Evolutionary conservation across 2,329 filamentous ascomycete genomes (phyloP), one percentile per base, ranked within the genome.

Genomic region (Mariannaea sp.): DNA sequence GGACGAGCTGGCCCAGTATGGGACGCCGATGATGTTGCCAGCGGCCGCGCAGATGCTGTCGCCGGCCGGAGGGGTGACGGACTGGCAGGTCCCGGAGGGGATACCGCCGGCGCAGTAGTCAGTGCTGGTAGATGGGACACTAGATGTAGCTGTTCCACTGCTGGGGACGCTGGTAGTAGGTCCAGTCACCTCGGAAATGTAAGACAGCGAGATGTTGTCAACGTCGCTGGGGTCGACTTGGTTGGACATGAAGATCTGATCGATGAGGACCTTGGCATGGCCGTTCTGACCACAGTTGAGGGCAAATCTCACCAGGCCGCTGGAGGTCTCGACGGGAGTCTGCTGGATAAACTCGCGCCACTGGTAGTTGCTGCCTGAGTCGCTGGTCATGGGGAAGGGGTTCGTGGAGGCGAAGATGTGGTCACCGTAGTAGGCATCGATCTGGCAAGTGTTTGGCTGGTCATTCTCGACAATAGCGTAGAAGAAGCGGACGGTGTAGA

Each of bases 191-290:
- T 39, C 36, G 7, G 36, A 39, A 9, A 56, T 1, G 39, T 56
- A 64, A 40, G 60, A 42, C 1, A 64, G 13, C 1, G 61, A 62
- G 4, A 65, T 58, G 2, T 30, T 43, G 4, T 65, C 61, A 19
- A 62, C 43, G 38, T 55, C 49, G 2, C 54, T 53, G 2, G 63
- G 58, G 1, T 36, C 56, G 1, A 63, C 56, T 33, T 60, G 53
- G 26, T 65, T 58, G 0, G 62, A 60, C 9, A 65, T 46, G 33
- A 65, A 65, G n/a, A 63, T 60, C 33, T 65, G 58, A 3, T 65
- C 61, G 20, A 65, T 56, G 30, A 51, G 58, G n/a, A 61, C 54
- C 30, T 59, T 48, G 3, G 61, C 62, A 44, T 59, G 47, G 9
- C 60, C 62, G 4, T 49, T 49, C 2, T 60, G 43, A 17, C 51